Evolutionary conservation across 1,284 basidiomycete genomes (phyloP).

Genomic region (Caloboletus inedulis): DNA sequence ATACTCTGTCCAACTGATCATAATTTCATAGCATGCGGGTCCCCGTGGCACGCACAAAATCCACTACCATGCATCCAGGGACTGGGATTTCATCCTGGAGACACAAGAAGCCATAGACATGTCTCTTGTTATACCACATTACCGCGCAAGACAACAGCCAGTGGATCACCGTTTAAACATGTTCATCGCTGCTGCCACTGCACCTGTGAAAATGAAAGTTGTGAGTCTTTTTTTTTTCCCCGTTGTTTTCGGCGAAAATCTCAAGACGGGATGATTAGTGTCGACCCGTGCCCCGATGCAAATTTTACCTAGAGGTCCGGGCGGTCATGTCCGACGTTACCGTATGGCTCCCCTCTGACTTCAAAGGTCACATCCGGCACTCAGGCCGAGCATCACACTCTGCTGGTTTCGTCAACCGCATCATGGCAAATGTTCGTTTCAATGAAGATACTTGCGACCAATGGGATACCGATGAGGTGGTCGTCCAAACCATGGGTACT

Average conservation of each 20-base stretch:
- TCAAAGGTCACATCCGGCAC: constrained; percentile 61
- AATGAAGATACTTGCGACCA: constrained; percentile 45
- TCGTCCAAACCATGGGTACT: constrained; percentile 54
- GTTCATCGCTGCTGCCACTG: constrained; percentile 51
- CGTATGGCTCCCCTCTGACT: constrained; percentile 74
- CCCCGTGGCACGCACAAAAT: constrained; percentile 50
- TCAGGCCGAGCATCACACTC: constrained; percentile 57
- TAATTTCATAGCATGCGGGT: constrained; percentile 8
- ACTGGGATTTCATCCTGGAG: constrained; percentile 65
- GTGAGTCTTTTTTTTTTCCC: constrained; percentile 40
- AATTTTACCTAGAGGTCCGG: constrained; percentile 64
- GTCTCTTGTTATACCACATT: constrained; percentile 68
- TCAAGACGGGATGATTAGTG: constrained; percentile 43
- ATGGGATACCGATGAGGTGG: constrained; percentile 53
- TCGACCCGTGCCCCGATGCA: constrained; percentile 55
- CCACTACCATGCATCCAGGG: constrained; percentile 49
- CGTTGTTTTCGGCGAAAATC: not conserved
- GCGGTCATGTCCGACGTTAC: constrained; percentile 61
- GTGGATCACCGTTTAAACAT: constrained; percentile 65
- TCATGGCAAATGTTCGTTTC: constrained; percentile 57
- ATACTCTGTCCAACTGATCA: constrained; percentile 1
- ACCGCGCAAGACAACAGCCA: constrained; percentile 69
- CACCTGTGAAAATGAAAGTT: constrained; percentile 64
- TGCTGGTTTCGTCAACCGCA: constrained; percentile 67
- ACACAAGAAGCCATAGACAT: constrained; percentile 54